Evolutionary conservation across 768 basidiomycete species (phyloP), one percentile per base, ranked within the genome.

Genomic region (Pisolithus sp.): DNA sequence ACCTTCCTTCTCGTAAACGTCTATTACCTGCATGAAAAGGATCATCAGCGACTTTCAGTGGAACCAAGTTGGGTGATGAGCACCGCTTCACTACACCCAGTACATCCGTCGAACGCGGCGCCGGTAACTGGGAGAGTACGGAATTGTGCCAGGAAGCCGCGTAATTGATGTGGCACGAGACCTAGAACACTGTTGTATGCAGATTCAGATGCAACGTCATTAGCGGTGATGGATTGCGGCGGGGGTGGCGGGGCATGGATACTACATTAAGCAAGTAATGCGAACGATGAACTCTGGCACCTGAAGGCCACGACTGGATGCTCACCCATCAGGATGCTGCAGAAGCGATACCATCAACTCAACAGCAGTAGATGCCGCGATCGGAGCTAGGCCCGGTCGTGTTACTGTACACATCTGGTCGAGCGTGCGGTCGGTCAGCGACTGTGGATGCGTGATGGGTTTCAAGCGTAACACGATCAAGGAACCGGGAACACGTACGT

Each of bases 381-480:
- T 92, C 0, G 92, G 82, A 0, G 95, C 96, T 2, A 98, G 76
- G 0, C 95, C 95, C 0, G 96, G 96, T 20, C 96, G 76, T 0
- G 95, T 97, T 28, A 99, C 96, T 1, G 96, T 98, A 65, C 96
- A 99, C 95, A 97, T 97, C 66, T 98, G 95, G 66, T 98, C 96
- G 13, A 98, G 79, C 4, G 94, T 95, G 39, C 93, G 79, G 65
- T 98, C 95, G 0, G 89, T 87, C 40, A 88, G 68, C 2, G 81
- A 82, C 84, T 78, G 42, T 3, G 17, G 2, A n/a, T 12, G 7
- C 36, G 26, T 9, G 2, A 6, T 28, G 21, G n/a, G 26, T 28
- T 9, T 20, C n/a, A 15, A 17, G 31, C 36, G 17, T 20, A 4
- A 20, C 1, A 20, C 13, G 26, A 45, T 21, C 21, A 18, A 12